Base-by-base conservation (phyloP, 2,329 filamentous ascomycete species). In the Bipolaris oryzae region DNA sequence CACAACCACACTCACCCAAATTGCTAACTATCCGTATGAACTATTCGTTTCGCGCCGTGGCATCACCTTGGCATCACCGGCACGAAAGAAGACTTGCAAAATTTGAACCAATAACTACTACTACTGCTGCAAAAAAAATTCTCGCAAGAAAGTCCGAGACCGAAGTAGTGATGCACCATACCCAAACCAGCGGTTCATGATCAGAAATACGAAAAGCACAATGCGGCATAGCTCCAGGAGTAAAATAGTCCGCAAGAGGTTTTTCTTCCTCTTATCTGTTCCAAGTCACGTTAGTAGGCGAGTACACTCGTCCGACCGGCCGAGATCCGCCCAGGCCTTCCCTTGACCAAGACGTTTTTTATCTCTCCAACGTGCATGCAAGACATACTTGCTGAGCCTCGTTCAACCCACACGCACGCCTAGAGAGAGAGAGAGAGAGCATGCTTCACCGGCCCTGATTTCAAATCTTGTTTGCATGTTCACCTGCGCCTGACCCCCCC, bases 291-390 rank as follows among this genome's bases (percentile, higher is more conserved):
- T 11, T 11, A 18, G 18, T 33, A 37, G 33, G 44, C 44, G 44
- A 33, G 44, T n/a, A n/a, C n/a, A 28, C 47, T 39, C 18, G 15
- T 48, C 31, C 31, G 28, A 44, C n/a, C 23, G 25, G 46, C 53
- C 54, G 54, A 53, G 31, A 43, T 53, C 43, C 37, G 38, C n/a
- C 35, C 39, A 43, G 28, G 18, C 6, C 23, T 7, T 7, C 23
- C 21, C 41, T 16, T 16, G 28, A 20, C 31, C 5, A 34, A 44
- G 25, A 23, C 13, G 9, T 16, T 42, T 28, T 25, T 21, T 5
- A 6, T 23, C 21, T 44, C 42, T 16, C n/a, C 13, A 38, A 16
- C 15, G 35, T 16, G 9, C 25, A 28, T 28, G 25, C 25, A 28
- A 28, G 9, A 28, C 25, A 28, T 25, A 23, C 4, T 28, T 28